These are phyloP conservation scores for Dictyostelium firmibasis DNA, from an alignment of 78 protist genomes.

Conservation along the genomic window DNA sequence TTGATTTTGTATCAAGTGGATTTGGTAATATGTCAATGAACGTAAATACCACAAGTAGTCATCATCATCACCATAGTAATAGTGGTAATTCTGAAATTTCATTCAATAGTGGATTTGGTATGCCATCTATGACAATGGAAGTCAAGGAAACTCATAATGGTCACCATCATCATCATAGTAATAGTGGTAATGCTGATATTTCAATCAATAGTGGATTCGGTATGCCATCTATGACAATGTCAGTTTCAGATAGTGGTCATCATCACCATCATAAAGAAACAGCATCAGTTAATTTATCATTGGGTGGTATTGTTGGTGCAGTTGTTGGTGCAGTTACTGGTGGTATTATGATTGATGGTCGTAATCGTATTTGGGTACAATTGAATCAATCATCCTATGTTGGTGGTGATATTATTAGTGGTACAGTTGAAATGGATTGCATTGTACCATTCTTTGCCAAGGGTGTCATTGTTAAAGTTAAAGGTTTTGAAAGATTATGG, in stretches of 20 bases:
- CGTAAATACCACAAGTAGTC: neutral
- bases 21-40: neutral
- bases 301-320: slow-evolving; percentile 1
- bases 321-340: neutral
- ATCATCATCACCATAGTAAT: neutral
- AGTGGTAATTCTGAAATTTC: slow-evolving; percentile 4
- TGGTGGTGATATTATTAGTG: slow-evolving; percentile 61
- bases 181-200: neutral
- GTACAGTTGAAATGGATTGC: slow-evolving; percentile 69
- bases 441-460: slow-evolving; percentile 69
- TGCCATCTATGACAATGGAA: slow-evolving; percentile 1
- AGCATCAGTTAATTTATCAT: neutral
- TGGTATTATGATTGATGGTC: neutral
- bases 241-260: neutral
- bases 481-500: slow-evolving; percentile 71
- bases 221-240: slow-evolving; percentile 2
- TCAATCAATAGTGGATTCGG: neutral
- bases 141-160: neutral
- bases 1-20: neutral
- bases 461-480: slow-evolving; percentile 61
- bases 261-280: neutral
- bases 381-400: slow-evolving; percentile 55
- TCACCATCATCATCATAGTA: neutral
- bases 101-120: slow-evolving; percentile 4
- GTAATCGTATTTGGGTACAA: slow-evolving; percentile 59